Percentiles rank a stretch among this genome's conserved stretches.
Conservation (phyloP, 2,329 filamentous ascomycete species). For the Scorias spongiosa region DNA sequence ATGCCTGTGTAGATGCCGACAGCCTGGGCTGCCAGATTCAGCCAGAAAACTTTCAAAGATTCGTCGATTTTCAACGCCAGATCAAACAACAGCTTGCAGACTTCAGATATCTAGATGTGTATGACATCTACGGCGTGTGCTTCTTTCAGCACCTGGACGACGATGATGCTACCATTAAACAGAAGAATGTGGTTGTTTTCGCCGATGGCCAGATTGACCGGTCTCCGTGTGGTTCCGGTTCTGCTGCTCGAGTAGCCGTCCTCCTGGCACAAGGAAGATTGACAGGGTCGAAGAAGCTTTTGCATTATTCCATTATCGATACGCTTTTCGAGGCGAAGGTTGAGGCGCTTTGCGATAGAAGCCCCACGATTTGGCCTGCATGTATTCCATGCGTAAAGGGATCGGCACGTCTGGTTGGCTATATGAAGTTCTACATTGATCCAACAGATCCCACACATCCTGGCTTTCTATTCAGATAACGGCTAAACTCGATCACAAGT, state of each 20-base stretch:
- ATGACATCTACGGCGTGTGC: constrained; percentile 4
- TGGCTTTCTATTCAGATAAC: constrained; percentile 2
- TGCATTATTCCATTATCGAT: constrained; percentile 2
- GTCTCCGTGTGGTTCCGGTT: constrained; percentile 20
- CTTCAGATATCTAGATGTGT: not conserved
- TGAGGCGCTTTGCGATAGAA: too few relatives aligned
- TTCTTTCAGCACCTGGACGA: constrained; percentile 4
- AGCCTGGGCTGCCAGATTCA: constrained; percentile 1
- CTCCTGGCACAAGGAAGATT: not conserved
- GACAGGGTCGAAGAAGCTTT: constrained; percentile 1
- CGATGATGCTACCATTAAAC: not conserved
- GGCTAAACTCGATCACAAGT: too few relatives aligned
- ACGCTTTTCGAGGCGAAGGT: not conserved
- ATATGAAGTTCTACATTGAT: constrained; percentile 3
- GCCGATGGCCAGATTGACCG: constrained; percentile 34
- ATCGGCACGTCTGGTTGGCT: constrained; percentile 1
- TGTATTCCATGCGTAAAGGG: not conserved
- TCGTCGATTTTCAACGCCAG: constrained; percentile 2
- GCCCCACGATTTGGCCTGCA: not conserved
- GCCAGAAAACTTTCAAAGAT: constrained; percentile 1
- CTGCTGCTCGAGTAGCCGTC: constrained; percentile 17
- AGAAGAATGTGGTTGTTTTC: constrained; percentile 11
- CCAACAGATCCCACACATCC: constrained; percentile 1
- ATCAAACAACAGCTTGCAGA: constrained; percentile 1
- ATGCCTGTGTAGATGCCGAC: constrained; percentile 3